phyloP scores from a whole-genome alignment of 139 green algal species.

The Chlamydomonas sphaeroides region DNA sequence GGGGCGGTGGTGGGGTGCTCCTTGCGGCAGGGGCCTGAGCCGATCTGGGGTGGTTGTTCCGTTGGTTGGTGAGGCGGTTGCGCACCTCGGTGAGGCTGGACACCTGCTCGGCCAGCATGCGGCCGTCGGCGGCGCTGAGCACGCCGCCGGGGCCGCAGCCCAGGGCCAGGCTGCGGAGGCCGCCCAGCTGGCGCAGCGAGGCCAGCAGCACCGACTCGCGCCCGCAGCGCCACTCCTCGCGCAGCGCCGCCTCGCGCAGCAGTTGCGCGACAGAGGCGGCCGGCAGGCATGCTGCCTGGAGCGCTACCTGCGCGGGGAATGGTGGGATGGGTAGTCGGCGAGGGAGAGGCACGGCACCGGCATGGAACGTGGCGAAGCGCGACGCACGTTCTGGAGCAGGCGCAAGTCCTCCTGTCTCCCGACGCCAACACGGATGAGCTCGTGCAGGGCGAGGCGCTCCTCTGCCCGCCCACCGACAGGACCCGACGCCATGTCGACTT shows the following conservation, averaged over 20 bases:
- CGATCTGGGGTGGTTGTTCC: no score
- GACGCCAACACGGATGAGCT: conserved; percentile 41
- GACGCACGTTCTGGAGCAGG: conserved; percentile 37
- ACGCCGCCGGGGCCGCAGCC: neutral
- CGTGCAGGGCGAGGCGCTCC: conserved; percentile 44
- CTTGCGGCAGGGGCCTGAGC: no score
- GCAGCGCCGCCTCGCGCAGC: conserved; percentile 39
- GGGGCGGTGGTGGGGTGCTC: no score
- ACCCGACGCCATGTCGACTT: no score
- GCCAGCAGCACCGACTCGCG: conserved; percentile 34
- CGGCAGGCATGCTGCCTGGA: conserved; percentile 18
- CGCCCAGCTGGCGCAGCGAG: neutral
- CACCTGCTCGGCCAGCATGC: conserved; percentile 22
- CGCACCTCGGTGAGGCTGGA: conserved; percentile 20
- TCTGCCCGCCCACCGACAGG: no score
- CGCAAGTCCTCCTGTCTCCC: conserved; percentile 46
- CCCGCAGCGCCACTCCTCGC: conserved; percentile 39
- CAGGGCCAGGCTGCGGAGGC: neutral
- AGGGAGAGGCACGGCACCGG: neutral
- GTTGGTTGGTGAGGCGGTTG: no score
- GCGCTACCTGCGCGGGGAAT: neutral
- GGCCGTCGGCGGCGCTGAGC: neutral
- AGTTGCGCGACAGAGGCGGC: conserved; percentile 11
- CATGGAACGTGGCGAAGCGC: no score
- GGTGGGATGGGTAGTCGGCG: neutral